Base-by-base conservation (phyloP, 768 basidiomycete species). In the Mycena rebaudengoi region DNA sequence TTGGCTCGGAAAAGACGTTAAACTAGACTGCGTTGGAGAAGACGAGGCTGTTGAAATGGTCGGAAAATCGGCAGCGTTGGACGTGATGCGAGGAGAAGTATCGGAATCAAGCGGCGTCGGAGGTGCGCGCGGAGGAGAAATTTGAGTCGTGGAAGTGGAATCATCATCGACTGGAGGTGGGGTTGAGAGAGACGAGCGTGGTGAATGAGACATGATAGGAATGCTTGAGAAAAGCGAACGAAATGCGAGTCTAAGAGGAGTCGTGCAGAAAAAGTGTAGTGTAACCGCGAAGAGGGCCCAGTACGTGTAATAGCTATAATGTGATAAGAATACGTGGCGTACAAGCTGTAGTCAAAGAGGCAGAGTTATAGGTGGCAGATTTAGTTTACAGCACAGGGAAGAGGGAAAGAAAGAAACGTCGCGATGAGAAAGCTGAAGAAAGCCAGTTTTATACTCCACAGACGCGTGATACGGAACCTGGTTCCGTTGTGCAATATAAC, bases 301-400 rank as follows among this genome's bases (percentile, higher is more conserved):
- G 28, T 60, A 62, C 50, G 59, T 53, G 64, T 60, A 65, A 60
- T 65, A 61, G 64, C 58, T 65, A 64, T 65, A 65, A 65, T 60
- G 51, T 62, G 52, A 32, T 55, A 50, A 62, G 53, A 29, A 55
- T 62, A 62, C 54, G 60, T 53, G 60, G 60, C 53, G 53, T 55
- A 44, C 53, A 55, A 40, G 40, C 52, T 26, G n/a, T 55, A 55
- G 53, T 55, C 53, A 32, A 39, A 44, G 54, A 56, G 54, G 52
- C 60, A 46, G 53, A 62, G 60, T 55, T 54, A 49, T 49, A 48
- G 60, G 39, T 33, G 50, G 13, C 46, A 35, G 56, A 41, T 28
- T 56, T 33, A 53, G 56, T 63, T 64, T 46, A 50, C 46, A 43
- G 59, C 48, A 45, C 21, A 37, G 51, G 32, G 30, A 26, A 35